A percentile compares a stretch with the other conserved stretches of the same genome.
These are phyloP conservation scores for Gossypium schwendimanii DNA, from an alignment of 441 rosid genomes.

Conservation along the genomic window DNA sequence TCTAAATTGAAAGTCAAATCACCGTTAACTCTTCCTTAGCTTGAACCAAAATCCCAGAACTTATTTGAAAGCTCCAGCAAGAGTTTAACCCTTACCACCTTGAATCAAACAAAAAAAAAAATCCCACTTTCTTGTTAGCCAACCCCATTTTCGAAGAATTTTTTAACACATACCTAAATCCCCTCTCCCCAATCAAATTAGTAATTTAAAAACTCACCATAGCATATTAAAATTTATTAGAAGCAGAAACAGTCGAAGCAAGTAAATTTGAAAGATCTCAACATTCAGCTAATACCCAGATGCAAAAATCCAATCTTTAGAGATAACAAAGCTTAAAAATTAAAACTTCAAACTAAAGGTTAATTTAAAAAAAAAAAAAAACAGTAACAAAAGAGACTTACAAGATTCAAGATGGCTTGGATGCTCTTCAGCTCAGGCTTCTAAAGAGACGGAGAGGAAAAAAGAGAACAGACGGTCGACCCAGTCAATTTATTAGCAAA, in stretches of 20 bases:
- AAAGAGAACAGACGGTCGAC: neutral
- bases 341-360: neutral
- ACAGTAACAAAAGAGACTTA: slow-evolving; percentile 14
- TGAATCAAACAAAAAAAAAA: neutral
- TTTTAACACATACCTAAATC: neutral
- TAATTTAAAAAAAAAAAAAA: neutral
- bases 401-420: slow-evolving; percentile 25
- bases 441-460: slow-evolving; percentile 7
- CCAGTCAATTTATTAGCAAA: slow-evolving; percentile 20
- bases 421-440: slow-evolving; percentile 11
- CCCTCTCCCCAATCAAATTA: neutral
- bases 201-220: slow-evolving; percentile 12
- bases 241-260: slow-evolving; percentile 2
- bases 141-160: neutral
- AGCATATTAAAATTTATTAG: slow-evolving; percentile 1
- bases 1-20: neutral
- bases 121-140: neutral
- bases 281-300: slow-evolving; percentile 10
- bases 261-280: slow-evolving; percentile 4
- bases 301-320: neutral
- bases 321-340: neutral
- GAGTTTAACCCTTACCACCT: neutral
- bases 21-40: neutral
- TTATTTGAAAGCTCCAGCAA: neutral
- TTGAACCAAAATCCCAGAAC: neutral